phyloP scores from a whole-genome alignment of 2,329 filamentous ascomycete species.

The Metarhizium guizhouense region DNA sequence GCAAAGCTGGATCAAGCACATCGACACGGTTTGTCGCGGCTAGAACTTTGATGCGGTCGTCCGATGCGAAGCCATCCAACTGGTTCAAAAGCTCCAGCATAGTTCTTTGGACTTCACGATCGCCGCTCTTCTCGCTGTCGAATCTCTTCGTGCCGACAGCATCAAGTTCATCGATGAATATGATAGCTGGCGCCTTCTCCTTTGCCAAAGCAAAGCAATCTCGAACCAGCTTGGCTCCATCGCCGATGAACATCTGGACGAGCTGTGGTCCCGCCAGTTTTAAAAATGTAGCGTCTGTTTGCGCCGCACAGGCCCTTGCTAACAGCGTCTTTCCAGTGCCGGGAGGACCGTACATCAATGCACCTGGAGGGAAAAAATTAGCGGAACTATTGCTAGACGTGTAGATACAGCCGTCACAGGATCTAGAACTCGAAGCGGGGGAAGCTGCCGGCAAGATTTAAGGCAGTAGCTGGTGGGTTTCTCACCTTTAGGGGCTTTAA shows the following conservation, averaged over 20 bases:
- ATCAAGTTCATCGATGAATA: slow-evolving; percentile 98
- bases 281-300: slow-evolving; percentile 97
- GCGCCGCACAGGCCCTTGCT: slow-evolving; percentile 89
- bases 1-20: slow-evolving; percentile 81
- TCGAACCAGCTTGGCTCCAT: slow-evolving; percentile 93
- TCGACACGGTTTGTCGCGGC: slow-evolving; percentile 93
- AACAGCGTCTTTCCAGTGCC: slow-evolving; percentile 88
- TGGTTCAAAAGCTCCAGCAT: slow-evolving; percentile 99
- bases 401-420: neutral
- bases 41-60: slow-evolving; percentile 93
- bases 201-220: slow-evolving; percentile 97
- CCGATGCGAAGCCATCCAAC: slow-evolving; percentile 93
- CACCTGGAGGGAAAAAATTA: slow-evolving; percentile 62
- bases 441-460: neutral
- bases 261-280: slow-evolving; percentile 96
- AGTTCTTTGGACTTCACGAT: slow-evolving; percentile 94
- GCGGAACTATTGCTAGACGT: neutral
- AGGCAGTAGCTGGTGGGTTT: neutral
- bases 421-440: neutral
- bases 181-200: slow-evolving; percentile 97
- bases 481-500: slow-evolving; percentile 96
- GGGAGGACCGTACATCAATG: slow-evolving; percentile 93
- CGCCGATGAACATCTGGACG: slow-evolving; percentile 99
- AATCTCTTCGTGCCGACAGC: slow-evolving; percentile 98
- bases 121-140: slow-evolving; percentile 95